A percentile compares a stretch with the other conserved stretches of the same genome.
Evolutionary conservation across 2,329 filamentous ascomycete genomes (phyloP).

Genomic region (Epichloe baconii): DNA sequence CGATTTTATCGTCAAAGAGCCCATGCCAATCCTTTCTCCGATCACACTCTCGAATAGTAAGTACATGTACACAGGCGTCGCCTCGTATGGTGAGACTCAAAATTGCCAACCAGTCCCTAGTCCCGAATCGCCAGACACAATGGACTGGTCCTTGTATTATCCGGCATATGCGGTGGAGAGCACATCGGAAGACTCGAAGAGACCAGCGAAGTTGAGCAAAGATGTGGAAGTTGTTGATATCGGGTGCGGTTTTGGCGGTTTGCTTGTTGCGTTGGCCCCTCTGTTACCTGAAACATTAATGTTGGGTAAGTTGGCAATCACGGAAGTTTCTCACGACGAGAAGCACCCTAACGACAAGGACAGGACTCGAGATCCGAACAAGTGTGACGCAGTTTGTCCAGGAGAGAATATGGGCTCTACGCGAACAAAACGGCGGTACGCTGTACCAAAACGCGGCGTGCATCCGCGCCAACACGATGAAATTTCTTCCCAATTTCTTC

Average conservation of each 20-base stretch:
- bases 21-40: conserved; percentile 96
- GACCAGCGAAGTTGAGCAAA: conserved; percentile 28
- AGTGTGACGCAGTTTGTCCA: conserved; percentile 86
- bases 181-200: conserved; percentile 15
- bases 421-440: conserved; percentile 45
- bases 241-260: conserved; percentile 88
- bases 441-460: conserved; percentile 79
- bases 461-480: conserved; percentile 92
- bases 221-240: conserved; percentile 91
- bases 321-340: not conserved
- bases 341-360: conserved; percentile 3
- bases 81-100: conserved; percentile 3
- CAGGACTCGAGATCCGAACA: conserved; percentile 82
- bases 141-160: conserved; percentile 85
- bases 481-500: conserved; percentile 99
- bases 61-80: not conserved
- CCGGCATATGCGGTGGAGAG: conserved; percentile 51
- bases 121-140: conserved; percentile 62
- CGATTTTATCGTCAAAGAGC: conserved; percentile 93
- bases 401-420: conserved; percentile 72
- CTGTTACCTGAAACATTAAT: conserved; percentile 70
- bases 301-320: conserved; percentile 45
- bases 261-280: conserved; percentile 75
- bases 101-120: conserved; percentile 30
- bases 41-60: conserved; percentile 82